Base-by-base conservation (phyloP, 768 basidiomycete species). In the Dacryopinax spathularia region DNA sequence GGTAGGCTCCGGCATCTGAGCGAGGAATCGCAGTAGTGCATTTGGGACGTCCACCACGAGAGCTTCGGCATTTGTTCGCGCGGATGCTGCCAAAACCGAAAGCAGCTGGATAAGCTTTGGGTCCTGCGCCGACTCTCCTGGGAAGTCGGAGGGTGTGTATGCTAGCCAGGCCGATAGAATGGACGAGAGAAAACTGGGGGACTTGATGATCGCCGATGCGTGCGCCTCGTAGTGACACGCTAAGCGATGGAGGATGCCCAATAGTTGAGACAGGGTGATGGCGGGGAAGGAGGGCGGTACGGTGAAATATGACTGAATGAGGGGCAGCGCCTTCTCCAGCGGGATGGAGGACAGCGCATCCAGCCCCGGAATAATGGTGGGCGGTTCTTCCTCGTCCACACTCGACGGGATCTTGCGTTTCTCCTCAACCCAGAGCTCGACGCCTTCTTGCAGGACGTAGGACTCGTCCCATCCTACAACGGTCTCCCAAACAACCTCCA, bases 401-500 rank as follows among this genome's bases (percentile, higher is more conserved):
- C 2, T 20, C 60, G 33, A 27, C 37, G 15, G 59, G 37, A 33
- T 39, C n/a, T 43, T 41, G 33, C 48, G 48, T 29, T 56, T 56
- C 29, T 56, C 48, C 29, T 56, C 48, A 20, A 25, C 48, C 34
- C 87, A 67, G 25, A 84, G 66, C 67, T 88, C 86, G 6, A 84
- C 76, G 2, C 79, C 81, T 22, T 76, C 76, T 9, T 74, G 18
- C 2, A 66, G 68, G 25, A 64, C 62, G 16, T 71, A 68, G 16
- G 76, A 72, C 13, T 68, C 66, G 64, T 85, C 78, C 37, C 86
- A 88, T n/a, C 76, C 80, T 1, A 86, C 87, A 27, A 88, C 70
- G 62, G 84, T 85, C 64, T 83, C 82, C 87, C 88, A 90, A 22
- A 87, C 73, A 2, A 88, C 78, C 64, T 89, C 86, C 7, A 89